Conservation (phyloP, 1,139 yeast species). For the Pichia sp. region DNA sequence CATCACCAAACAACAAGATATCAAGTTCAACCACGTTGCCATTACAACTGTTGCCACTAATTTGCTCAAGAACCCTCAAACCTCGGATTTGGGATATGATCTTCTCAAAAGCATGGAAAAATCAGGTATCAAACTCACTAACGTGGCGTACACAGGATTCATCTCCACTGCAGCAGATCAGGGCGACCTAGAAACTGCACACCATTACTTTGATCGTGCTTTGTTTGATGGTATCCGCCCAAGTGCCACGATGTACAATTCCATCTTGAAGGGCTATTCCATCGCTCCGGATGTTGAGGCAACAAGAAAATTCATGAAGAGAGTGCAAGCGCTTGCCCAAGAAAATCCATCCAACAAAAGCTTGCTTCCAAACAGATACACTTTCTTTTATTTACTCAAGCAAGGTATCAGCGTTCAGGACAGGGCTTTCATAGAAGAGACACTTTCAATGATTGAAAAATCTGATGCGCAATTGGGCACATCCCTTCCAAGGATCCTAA, state of each 20-base stretch:
- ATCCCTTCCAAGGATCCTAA: constrained; percentile 31
- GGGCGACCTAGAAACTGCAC: constrained; percentile 45
- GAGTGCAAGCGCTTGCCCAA: constrained; percentile 8
- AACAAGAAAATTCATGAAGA: constrained; percentile 17
- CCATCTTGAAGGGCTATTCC: constrained; percentile 47
- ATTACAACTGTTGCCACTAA: constrained; percentile 52
- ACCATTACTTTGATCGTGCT: constrained; percentile 40
- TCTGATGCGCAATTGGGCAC: constrained; percentile 29
- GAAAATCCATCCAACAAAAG: constrained; percentile 11
- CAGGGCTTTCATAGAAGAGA: constrained; percentile 15
- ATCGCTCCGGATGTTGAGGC: constrained; percentile 16
- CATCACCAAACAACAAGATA: constrained; percentile 33
- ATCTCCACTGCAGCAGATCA: constrained; percentile 48
- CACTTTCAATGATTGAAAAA: constrained; percentile 19
- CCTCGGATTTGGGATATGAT: constrained; percentile 46
- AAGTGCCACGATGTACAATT: constrained; percentile 49
- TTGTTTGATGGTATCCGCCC: constrained; percentile 31
- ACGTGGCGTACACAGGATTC: constrained; percentile 46
- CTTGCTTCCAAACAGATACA: constrained; percentile 43
- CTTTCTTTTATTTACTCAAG: constrained; percentile 48
- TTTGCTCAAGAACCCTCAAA: constrained; percentile 40
- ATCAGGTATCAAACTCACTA: constrained; percentile 31
- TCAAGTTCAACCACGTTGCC: constrained; percentile 44
- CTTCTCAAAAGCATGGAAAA: constrained; percentile 39
- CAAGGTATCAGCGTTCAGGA: constrained; percentile 29